phyloP scores from a whole-genome alignment of 305 asterid genomes.

The Fraxinus angustifolia region DNA sequence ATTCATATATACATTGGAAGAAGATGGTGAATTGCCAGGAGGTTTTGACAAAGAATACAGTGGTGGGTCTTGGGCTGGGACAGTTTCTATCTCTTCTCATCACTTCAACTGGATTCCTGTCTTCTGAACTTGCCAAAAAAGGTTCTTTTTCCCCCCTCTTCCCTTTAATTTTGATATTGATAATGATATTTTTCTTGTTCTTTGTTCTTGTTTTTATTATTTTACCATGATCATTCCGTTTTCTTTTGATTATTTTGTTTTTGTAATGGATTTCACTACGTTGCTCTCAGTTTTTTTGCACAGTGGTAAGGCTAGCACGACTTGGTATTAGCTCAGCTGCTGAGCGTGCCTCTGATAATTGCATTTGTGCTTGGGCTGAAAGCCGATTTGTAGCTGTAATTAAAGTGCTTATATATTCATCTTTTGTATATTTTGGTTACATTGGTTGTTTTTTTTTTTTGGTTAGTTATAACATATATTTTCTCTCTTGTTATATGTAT shows the following conservation, averaged over 20 bases:
- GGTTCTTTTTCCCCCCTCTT: conserved; percentile 30
- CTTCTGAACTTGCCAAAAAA: conserved; percentile 80
- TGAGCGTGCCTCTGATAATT: background rate
- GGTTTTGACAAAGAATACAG: conserved; percentile 49
- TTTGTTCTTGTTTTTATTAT: background rate
- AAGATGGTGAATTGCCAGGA: conserved; percentile 41
- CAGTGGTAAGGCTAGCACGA: background rate
- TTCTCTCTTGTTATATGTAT: background rate
- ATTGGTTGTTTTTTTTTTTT: background rate
- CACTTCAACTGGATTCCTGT: conserved; percentile 87
- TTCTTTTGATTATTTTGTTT: background rate
- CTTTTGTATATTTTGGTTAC: background rate
- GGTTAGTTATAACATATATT: background rate
- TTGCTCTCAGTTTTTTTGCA: background rate
- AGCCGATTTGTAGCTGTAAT: background rate
- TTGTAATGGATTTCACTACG: background rate
- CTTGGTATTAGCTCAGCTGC: background rate
- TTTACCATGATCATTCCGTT: conserved; percentile 7
- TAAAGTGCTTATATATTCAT: background rate
- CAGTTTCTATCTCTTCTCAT: conserved; percentile 76
- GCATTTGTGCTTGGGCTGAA: background rate
- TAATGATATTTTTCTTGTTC: conserved; percentile 7
- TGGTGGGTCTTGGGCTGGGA: conserved; percentile 69
- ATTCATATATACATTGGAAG: background rate
- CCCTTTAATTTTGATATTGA: background rate